Evolutionary conservation across 2,329 filamentous ascomycete genomes (phyloP), one percentile per base, ranked within the genome.

Genomic region (Dactylella cylindrospora): DNA sequence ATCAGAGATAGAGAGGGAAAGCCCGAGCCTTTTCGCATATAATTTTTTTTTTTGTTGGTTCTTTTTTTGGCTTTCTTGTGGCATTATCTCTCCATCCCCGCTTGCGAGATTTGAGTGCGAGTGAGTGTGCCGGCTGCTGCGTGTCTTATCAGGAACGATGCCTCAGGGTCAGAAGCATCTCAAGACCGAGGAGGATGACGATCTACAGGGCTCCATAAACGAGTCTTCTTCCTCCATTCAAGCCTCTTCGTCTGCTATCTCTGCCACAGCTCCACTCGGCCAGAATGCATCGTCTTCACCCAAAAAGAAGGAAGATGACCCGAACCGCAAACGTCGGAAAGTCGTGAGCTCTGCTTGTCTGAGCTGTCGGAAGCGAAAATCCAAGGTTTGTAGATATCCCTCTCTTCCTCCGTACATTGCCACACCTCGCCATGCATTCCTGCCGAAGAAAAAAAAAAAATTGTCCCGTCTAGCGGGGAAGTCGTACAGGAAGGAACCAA

Each of bases 271-370:
- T 28, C 26, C 33, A 36, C 10, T 54, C 57, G 49, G 44, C 38
- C 19, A 44, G n/a, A n/a, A n/a, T n/a, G n/a, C n/a, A n/a, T n/a
- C 57, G 39, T 35, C 55, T 25, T 44, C 50, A 8, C 26, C 36
- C 25, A 62, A 43, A 44, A 64, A 64, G 45, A 64, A 51, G 41
- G 51, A 55, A 28, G 57, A 53, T 45, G 59, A 55, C 35, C 38
- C 59, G 12, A 54, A 64, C 43, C 59, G 50, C 32, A 90, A 90
- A 72, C 79, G 87, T 65, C 80, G 86, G 67, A 90, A 87, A 54
- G 57, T 62, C 72, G 85, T 91, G 57, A 90, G 85, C 74, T 90
- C 85, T n/a, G 87, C 87, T 7, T 91, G 87, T 71, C 82, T 90
- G 69, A 86, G 87, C 13, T 91, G 87, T 71, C 80, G 87, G 15